A percentile compares a stretch with the other conserved stretches of the same genome.
Evolutionary conservation across 1,139 yeast species (phyloP).

Genomic region (Pichia sp.): DNA sequence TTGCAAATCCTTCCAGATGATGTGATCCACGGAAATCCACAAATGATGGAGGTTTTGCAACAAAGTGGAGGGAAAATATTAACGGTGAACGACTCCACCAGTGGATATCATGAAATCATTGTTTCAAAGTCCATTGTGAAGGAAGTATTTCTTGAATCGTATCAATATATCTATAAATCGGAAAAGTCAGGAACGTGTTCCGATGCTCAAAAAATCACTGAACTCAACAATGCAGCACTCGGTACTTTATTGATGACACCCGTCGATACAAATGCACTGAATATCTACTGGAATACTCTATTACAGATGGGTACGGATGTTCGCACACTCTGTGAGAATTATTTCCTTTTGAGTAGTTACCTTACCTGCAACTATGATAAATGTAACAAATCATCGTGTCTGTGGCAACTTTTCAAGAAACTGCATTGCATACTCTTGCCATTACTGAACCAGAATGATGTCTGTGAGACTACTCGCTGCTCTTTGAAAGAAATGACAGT

Average conservation of each 20-base stretch:
- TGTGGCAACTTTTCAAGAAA: constrained; percentile 34
- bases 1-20: constrained; percentile 9
- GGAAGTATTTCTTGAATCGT: constrained; percentile 17
- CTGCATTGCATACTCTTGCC: constrained; percentile 15
- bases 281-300: constrained; percentile 18
- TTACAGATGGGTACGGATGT: background rate
- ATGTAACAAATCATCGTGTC: constrained; percentile 36
- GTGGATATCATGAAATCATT: constrained; percentile 14
- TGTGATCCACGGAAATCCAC: constrained; percentile 1
- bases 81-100: constrained; percentile 7
- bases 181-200: background rate
- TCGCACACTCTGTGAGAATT: background rate
- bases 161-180: constrained; percentile 7
- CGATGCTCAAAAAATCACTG: background rate
- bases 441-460: background rate
- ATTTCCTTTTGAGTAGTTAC: constrained; percentile 5
- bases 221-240: constrained; percentile 21
- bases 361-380: constrained; percentile 32
- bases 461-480: background rate
- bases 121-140: constrained; percentile 12
- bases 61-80: background rate
- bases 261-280: constrained; percentile 32
- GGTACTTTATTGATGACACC: constrained; percentile 35
- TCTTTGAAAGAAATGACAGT: background rate
- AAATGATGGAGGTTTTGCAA: background rate